Base-by-base conservation (phyloP, 2,329 filamentous ascomycete species). In the Diaporthe nobilis region DNA sequence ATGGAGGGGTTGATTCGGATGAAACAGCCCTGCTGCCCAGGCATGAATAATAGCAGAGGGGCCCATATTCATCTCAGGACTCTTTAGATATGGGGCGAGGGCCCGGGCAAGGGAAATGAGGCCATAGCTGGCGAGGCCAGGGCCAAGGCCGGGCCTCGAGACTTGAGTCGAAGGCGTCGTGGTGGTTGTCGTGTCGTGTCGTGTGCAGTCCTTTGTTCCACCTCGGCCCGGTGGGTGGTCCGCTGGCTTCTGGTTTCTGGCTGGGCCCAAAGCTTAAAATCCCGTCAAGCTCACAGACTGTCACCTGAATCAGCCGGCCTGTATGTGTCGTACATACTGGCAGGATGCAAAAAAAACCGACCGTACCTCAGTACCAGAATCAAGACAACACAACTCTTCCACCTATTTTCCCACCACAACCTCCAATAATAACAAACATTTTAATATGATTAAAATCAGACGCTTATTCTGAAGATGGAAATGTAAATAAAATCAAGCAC, bases 241-340 rank as follows among this genome's bases (percentile, higher is more conserved):
- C 34, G 49, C 49, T 55, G 65, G 47, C 22, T 20, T 22, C 2
- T 65, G 61, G 42, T 49, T 55, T 8, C 22, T 60, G 57, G 57
- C 57, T 53, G 65, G 65, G 47, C 47, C 47, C 65, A 70, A 70
- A 70, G 65, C 65, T 70, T 70, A 70, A 70, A 70, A 55, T 55
- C 31, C n/a, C 15, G 49, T 42, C 31, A 42, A 70, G 65, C 65
- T 70, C 65, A 70, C 65, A 70, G 65, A 70, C 65, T 42, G 49
- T 70, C 65, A 55, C 65, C 65, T 70, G 65, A 70, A 70, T 70
- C 65, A 70, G 65, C 65, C 65, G 34, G 65, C 34, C 49, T 70
- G 65, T 42, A 3, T 22, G 34, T 70, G 49, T 70, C 65, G 49
- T 70, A 70, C 47, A 70, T n/a, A n/a, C n/a, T n/a, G n/a, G n/a